Conservation (phyloP, 2,329 filamentous ascomycete genomes). For the Hypocrella siamensis region DNA sequence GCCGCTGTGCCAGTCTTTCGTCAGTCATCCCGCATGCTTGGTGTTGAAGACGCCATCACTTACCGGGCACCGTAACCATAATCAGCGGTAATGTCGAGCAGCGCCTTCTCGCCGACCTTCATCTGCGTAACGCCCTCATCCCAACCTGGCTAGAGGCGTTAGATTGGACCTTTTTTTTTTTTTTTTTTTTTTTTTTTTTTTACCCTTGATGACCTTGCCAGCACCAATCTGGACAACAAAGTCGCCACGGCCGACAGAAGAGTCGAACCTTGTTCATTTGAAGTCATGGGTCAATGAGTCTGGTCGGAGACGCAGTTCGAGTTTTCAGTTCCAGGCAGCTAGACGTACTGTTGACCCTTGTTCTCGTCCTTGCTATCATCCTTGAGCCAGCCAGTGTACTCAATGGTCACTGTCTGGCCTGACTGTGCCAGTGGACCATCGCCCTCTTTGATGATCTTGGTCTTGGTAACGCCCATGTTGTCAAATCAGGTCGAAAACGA, state of each 20-base stretch:
- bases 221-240: slow-evolving; percentile 68
- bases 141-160: slow-evolving; percentile 40
- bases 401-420: slow-evolving; percentile 67
- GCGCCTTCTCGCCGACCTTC: slow-evolving; percentile 82
- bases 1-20: slow-evolving; percentile 36
- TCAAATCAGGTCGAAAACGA: slow-evolving; percentile 2
- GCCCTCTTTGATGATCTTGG: slow-evolving; percentile 43
- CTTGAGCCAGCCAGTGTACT: slow-evolving; percentile 83
- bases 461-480: slow-evolving; percentile 63
- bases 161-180: too few relatives aligned
- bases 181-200: slow-evolving; percentile 8
- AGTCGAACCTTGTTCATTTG: slow-evolving; percentile 58
- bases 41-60: too few relatives aligned
- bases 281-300: neutral
- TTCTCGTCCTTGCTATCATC: slow-evolving; percentile 43
- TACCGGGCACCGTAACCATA: slow-evolving; percentile 7
- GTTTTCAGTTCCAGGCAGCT: neutral
- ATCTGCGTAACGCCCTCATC: slow-evolving; percentile 75
- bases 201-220: slow-evolving; percentile 77
- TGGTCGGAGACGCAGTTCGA: neutral
- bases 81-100: slow-evolving; percentile 54
- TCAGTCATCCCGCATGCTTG: too few relatives aligned
- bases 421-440: slow-evolving; percentile 41
- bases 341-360: slow-evolving; percentile 56
- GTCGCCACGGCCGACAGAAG: slow-evolving; percentile 60